phyloP scores from a whole-genome alignment of 148 eudicot species.

The Camellia japonica region DNA sequence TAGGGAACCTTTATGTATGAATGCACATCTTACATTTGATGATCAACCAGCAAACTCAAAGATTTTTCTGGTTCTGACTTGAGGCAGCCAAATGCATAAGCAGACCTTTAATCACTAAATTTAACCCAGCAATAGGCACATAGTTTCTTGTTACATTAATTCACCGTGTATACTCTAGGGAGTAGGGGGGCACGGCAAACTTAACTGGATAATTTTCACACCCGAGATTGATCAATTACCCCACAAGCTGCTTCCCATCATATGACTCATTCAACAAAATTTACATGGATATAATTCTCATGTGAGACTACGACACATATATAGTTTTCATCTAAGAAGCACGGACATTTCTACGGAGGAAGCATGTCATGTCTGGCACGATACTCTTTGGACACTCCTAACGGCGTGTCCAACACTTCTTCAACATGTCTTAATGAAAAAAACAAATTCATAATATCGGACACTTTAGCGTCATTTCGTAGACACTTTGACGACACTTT shows the following conservation, averaged over 20 bases:
- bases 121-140: not conserved
- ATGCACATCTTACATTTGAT: not conserved
- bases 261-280: not conserved
- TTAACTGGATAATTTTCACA: not conserved
- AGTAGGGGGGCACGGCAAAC: not conserved
- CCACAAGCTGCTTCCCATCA: not conserved
- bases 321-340: no score
- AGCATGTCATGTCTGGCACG: no score
- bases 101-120: not conserved
- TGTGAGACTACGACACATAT: not conserved
- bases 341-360: no score
- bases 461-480: no score
- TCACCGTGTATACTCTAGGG: not conserved
- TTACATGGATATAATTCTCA: not conserved
- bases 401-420: no score
- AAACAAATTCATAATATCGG: no score
- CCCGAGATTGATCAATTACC: not conserved
- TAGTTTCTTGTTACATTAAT: conserved; percentile 4
- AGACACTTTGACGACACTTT: no score
- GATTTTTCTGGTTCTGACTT: not conserved
- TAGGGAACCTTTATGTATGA: not conserved
- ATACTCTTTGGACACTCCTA: no score
- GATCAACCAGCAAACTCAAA: not conserved
- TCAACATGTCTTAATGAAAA: no score
- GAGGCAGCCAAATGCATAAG: not conserved